Evolutionary conservation across 2,329 filamentous ascomycete genomes (phyloP).

Genomic region (Trichoderma atrobrunneum): DNA sequence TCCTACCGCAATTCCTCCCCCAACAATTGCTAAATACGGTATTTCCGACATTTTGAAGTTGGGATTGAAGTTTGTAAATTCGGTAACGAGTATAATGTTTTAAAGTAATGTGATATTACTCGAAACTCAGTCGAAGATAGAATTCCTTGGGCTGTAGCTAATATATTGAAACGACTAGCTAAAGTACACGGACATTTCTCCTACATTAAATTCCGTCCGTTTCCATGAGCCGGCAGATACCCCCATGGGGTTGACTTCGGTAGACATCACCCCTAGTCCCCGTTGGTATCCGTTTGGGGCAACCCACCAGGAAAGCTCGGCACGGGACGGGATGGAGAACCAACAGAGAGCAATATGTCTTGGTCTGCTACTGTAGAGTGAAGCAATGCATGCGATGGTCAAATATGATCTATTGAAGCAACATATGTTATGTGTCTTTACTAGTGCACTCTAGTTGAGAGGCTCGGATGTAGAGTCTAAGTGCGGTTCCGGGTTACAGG

Average conservation of each 20-base stretch:
- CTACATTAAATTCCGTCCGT: not conserved
- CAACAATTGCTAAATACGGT: not conserved
- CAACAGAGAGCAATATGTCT: not conserved
- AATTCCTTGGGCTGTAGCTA: not conserved
- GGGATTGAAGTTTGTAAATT: not conserved
- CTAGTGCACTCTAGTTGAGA: too few species aligned
- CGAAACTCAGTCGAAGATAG: not conserved
- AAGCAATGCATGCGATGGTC: too few species aligned
- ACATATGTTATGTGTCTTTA: too few species aligned
- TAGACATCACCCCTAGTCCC: not conserved
- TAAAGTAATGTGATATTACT: not conserved
- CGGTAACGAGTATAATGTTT: not conserved
- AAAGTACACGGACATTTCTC: not conserved
- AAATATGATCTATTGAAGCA: too few species aligned
- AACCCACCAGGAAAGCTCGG: not conserved
- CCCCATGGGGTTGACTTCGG: not conserved
- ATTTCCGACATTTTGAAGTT: not conserved
- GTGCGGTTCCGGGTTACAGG: too few species aligned
- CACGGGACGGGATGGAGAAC: not conserved
- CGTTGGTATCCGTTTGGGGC: not conserved
- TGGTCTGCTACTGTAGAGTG: not conserved
- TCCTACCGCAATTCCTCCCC: not conserved
- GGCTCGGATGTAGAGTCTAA: too few species aligned
- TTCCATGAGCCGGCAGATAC: not conserved
- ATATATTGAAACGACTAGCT: not conserved